phyloP scores from a whole-genome alignment of 2,329 filamentous ascomycete genomes.

The Dothideomycetes sp. region DNA sequence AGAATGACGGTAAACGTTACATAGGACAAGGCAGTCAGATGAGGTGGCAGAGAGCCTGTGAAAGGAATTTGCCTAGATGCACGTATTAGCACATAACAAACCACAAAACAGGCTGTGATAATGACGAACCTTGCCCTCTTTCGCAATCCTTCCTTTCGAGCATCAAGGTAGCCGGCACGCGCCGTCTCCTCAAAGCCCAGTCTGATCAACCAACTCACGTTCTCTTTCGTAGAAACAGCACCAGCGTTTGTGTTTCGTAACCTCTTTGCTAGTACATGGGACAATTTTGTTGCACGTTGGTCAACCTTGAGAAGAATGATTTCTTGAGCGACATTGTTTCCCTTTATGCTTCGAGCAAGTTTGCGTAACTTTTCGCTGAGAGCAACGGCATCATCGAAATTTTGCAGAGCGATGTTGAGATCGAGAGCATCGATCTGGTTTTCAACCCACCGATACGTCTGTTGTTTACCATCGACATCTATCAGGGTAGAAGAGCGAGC shows the following conservation, averaged over 20 bases:
- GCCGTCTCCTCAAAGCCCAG: slow-evolving; percentile 87
- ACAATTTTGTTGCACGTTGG: slow-evolving; percentile 69
- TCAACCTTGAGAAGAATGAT: slow-evolving; percentile 89
- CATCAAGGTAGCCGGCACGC: slow-evolving; percentile 74
- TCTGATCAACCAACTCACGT: slow-evolving; percentile 74
- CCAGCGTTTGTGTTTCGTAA: slow-evolving; percentile 71
- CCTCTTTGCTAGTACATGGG: slow-evolving; percentile 65
- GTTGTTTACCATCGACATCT: slow-evolving; percentile 92
- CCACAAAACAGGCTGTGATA: slow-evolving; percentile 18
- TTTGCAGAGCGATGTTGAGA: slow-evolving; percentile 86
- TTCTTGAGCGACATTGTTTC: slow-evolving; percentile 78
- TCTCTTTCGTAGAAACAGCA: slow-evolving; percentile 65
- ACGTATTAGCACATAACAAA: slow-evolving; percentile 20
- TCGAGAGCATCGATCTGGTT: slow-evolving; percentile 91
- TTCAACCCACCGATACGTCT: slow-evolving; percentile 93
- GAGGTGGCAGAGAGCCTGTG: slow-evolving; percentile 82
- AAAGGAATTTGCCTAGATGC: slow-evolving; percentile 77
- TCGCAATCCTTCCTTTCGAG: slow-evolving; percentile 67
- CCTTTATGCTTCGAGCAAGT: slow-evolving; percentile 70
- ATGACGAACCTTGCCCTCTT: slow-evolving; percentile 63
- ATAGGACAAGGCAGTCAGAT: slow-evolving; percentile 91
- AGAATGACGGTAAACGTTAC: slow-evolving; percentile 92
- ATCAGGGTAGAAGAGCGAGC: slow-evolving; percentile 56
- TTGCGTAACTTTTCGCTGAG: slow-evolving; percentile 77
- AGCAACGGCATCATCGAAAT: slow-evolving; percentile 74